A percentile compares a stretch with the other conserved stretches of the same genome.
These are phyloP conservation scores for Solanum microdontum DNA, from an alignment of 257 asterid genomes.

Conservation along the genomic window DNA sequence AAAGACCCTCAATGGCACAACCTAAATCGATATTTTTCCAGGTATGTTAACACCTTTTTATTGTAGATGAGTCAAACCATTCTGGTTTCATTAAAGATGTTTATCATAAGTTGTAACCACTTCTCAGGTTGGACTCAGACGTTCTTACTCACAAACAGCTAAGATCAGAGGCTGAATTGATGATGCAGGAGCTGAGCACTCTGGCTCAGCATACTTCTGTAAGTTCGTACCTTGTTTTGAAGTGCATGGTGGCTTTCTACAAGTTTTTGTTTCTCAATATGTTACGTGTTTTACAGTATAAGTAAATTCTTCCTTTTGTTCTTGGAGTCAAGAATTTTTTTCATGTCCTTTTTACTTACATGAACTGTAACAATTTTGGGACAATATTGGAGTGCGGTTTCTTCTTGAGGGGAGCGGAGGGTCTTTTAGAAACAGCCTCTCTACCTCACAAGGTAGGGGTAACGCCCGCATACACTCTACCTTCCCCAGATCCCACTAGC, in stretches of 20 bases:
- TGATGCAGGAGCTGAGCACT: slow-evolving; percentile 71
- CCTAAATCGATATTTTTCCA: slow-evolving; percentile 64
- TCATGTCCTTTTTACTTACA: not conserved
- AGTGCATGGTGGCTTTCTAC: not conserved
- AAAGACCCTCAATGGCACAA: slow-evolving; percentile 99
- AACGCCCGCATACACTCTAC: not conserved
- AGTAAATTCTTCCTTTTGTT: not conserved
- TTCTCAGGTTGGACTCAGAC: slow-evolving; percentile 81
- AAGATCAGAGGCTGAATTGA: slow-evolving; percentile 70
- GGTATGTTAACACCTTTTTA: slow-evolving; percentile 32
- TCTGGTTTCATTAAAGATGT: not conserved
- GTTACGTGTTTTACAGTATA: not conserved
- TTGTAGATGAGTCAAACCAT: not conserved
- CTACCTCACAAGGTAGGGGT: not conserved
- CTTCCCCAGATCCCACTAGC: not conserved
- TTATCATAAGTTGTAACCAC: not conserved
- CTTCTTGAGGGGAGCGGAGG: not conserved
- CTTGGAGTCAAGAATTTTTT: not conserved
- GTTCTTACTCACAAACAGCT: slow-evolving; percentile 45
- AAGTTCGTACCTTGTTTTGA: slow-evolving; percentile 19
- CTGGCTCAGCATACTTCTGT: slow-evolving; percentile 96
- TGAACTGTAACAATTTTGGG: not conserved
- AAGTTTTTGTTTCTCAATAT: not conserved
- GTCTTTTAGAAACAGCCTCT: not conserved
- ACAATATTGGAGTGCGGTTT: not conserved